Base-by-base conservation (phyloP, 805 yeast species). In the Suhomyces sp. region DNA sequence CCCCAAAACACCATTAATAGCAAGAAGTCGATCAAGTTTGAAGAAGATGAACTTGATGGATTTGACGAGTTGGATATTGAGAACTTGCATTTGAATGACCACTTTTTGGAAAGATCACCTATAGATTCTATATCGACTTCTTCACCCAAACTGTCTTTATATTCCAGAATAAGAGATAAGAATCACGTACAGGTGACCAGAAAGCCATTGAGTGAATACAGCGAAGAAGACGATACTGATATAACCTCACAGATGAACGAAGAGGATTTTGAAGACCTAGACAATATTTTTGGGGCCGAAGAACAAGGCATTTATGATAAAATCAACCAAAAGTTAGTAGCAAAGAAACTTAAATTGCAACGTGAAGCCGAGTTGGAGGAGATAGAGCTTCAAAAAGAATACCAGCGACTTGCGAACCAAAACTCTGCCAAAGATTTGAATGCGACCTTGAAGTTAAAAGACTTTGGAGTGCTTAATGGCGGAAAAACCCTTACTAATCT, bases 191-290 rank as follows among this genome's bases (percentile, higher is more conserved):
- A 56, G 47, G 42, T 56, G 6, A 53, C 62, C n/a, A 51, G 69
- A 7, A 63, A 61, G 38, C 61, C 72, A 1, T 55, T 72, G 42
- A 65, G 72, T 52, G 75, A 72, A 26, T 72, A 71, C 53, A 71
- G 77, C 51, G 78, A 74, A 51, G 71, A 63, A 5, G 55, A 58
- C 40, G 76, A 71, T 31, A 74, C 78, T 0, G 77, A 73, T 48
- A 65, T 67, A 36, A 73, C 79, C 1, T 66, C 72, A 3, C 71
- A 72, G 35, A 60, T 73, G 55, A 64, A 71, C 49, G 78, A 71
- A 26, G 74, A 71, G 1, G 78, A 70, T 29, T 64, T 67, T 51
- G 75, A 70, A 48, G 74, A 70, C 23, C 50, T 71, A 44, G 79
- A 74, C 52, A 65, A 71, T 49, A 66, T 72, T 10, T 71, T 72